Base-by-base conservation (phyloP, 139 green algal genomes). In the Haematococcus lacustris region DNA sequence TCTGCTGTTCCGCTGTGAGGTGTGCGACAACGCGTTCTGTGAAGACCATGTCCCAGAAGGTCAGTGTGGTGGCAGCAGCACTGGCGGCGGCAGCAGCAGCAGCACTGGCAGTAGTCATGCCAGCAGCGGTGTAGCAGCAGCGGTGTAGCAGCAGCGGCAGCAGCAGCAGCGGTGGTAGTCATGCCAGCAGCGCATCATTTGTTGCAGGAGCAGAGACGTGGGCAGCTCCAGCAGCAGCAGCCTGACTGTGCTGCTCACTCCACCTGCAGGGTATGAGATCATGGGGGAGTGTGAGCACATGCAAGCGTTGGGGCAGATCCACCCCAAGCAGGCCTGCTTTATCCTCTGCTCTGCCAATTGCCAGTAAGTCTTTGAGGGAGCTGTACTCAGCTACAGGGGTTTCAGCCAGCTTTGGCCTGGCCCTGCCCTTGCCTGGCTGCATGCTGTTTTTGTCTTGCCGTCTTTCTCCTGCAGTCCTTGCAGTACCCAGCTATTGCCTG, bases 1-100 rank as follows among this genome's bases (percentile, higher is more conserved):
- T 30, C 76, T 91, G 78, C 78, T 91, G 35, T 89, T 89, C 78
- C 70, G 84, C 37, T 87, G 78, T 63, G 76, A 84, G 67, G 74
- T 80, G 72, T 88, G 82, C 30, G 71, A 79, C 38, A 69, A 66
- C 5, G 82, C 82, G 1, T 91, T 59, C 65, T 91, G 86, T 66
- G 86, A 91, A 76, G 86, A 91, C 71, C 75, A 84, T 79, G 77
- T 91, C 57, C 84, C 84, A 0, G 51, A 71, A 69, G 67, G 71
- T 78, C 40, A 73, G 67, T 65, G 66, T 28, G 3, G 26, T 37
- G 66, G 51, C 59, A 69, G 57, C n/a, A n/a, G n/a, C n/a, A n/a
- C n/a, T n/a, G n/a, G n/a, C n/a, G n/a, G n/a, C n/a, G n/a, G n/a
- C n/a, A n/a, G n/a, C n/a, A n/a, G n/a, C n/a, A n/a, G n/a, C n/a